These are phyloP conservation scores for Pythium aphanidermatum DNA, from an alignment of 352 stramenopile genomes.

Conservation along the genomic window DNA sequence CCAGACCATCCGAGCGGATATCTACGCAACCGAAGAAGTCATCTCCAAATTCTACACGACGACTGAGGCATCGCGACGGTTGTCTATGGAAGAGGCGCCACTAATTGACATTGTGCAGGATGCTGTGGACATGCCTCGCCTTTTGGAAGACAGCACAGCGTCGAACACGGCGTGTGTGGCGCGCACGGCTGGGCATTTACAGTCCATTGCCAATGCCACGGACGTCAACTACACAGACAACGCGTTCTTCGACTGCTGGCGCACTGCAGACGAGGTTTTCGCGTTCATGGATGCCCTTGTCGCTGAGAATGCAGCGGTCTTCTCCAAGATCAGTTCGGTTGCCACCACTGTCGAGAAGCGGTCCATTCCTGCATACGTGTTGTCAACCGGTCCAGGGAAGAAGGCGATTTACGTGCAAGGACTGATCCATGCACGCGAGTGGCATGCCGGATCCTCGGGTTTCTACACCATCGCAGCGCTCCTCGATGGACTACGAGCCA, in stretches of 20 bases:
- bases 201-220: slow-evolving; percentile 1
- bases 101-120: slow-evolving; percentile 11
- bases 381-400: slow-evolving; percentile 12
- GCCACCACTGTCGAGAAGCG: slow-evolving; percentile 3
- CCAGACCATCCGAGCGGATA: slow-evolving; percentile 19
- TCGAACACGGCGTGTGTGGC: slow-evolving; percentile 7
- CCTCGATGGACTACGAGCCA: slow-evolving; percentile 12
- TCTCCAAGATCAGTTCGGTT: slow-evolving; percentile 8
- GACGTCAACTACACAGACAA: slow-evolving; percentile 24
- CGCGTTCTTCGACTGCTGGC: slow-evolving; percentile 32
- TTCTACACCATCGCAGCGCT: slow-evolving; percentile 18
- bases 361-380: slow-evolving; percentile 14
- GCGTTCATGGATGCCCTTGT: slow-evolving; percentile 23
- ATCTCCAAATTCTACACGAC: slow-evolving; percentile 22
- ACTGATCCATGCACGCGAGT: slow-evolving; percentile 28
- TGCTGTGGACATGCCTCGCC: slow-evolving; percentile 2
- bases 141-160: slow-evolving; percentile 1
- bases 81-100: slow-evolving; percentile 3
- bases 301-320: slow-evolving; percentile 16
- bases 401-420: slow-evolving; percentile 17
- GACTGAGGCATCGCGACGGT: slow-evolving; percentile 3
- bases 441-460: slow-evolving; percentile 14
- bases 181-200: slow-evolving; percentile 10
- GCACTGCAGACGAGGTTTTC: slow-evolving; percentile 22
- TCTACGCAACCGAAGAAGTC: slow-evolving; percentile 14